Conservation (phyloP, 495 filamentous ascomycete species). For the Daldinia concentrica region DNA sequence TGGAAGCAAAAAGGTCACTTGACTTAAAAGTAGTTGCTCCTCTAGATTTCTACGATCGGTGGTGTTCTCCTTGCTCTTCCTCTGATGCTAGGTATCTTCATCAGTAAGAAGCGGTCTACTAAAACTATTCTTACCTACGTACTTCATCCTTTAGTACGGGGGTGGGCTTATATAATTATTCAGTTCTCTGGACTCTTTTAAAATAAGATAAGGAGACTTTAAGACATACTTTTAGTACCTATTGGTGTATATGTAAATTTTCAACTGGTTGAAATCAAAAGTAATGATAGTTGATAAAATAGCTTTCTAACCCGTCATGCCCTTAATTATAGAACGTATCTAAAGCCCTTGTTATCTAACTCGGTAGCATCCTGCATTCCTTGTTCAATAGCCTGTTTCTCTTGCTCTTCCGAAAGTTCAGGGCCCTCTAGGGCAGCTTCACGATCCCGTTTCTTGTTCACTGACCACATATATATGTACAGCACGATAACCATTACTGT, state of each 20-base stretch:
- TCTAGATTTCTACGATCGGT: no score
- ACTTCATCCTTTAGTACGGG: no score
- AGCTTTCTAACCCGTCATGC: background rate
- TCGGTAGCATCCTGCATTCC: slow-evolving; percentile 68
- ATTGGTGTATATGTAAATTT: background rate
- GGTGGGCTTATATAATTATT: no score
- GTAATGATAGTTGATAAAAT: background rate
- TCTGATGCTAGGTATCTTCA: no score
- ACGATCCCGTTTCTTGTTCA: slow-evolving; percentile 63
- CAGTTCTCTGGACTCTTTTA: no score
- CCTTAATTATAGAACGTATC: slow-evolving; percentile 60
- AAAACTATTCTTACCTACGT: no score
- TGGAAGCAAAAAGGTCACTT: no score
- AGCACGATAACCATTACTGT: slow-evolving; percentile 56
- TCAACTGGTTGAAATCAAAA: background rate
- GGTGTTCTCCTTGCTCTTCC: no score
- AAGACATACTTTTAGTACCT: no score
- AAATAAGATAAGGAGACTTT: no score
- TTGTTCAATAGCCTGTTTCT: slow-evolving; percentile 59
- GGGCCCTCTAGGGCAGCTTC: slow-evolving; percentile 48
- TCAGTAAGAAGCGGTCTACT: no score
- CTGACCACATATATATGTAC: slow-evolving; percentile 63
- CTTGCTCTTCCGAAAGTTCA: slow-evolving; percentile 46
- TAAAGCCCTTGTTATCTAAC: slow-evolving; percentile 64
- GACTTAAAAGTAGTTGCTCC: no score